These are phyloP conservation scores for Rhodosorus marinus DNA, from an alignment of 23 red algal species.

Conservation along the genomic window DNA sequence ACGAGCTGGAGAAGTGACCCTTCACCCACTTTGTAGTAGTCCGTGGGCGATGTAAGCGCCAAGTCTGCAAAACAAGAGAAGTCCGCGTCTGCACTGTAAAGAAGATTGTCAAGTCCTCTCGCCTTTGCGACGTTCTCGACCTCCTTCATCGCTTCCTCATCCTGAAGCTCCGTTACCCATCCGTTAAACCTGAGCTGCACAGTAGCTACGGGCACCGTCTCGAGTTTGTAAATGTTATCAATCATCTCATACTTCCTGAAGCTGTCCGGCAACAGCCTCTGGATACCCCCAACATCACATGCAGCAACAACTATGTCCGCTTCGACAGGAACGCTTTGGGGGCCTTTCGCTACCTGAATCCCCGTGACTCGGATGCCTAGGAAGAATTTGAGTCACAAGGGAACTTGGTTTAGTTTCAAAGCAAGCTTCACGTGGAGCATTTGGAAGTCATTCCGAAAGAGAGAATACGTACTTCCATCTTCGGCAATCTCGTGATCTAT, in stretches of 20 bases:
- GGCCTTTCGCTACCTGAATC: constrained; percentile 4
- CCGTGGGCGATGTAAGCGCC: constrained; percentile 63
- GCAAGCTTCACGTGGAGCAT: too few species aligned
- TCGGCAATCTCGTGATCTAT: constrained; percentile 13
- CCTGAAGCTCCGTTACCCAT: constrained; percentile 66
- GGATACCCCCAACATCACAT: constrained; percentile 57
- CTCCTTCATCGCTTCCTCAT: constrained; percentile 3
- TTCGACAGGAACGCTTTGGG: constrained; percentile 2
- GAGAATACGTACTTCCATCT: too few species aligned
- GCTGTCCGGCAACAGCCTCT: constrained; percentile 39
- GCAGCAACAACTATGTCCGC: constrained; percentile 74
- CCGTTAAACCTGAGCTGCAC: constrained; percentile 92
- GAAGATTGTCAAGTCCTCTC: constrained; percentile 64
- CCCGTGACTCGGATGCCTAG: constrained; percentile 18
- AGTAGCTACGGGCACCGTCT: constrained; percentile 69
- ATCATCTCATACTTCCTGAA: constrained; percentile 35
- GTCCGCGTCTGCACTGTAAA: constrained; percentile 81
- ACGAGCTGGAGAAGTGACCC: constrained; percentile 78
- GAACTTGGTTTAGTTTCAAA: too few species aligned
- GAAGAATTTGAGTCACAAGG: too few species aligned
- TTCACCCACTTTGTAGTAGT: constrained; percentile 69
- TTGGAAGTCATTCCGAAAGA: too few species aligned
- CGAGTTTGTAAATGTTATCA: constrained; percentile 34
- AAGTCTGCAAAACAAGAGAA: constrained; percentile 93
- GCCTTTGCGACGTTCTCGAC: constrained; percentile 8